Conservation (phyloP, 805 yeast species). For the Tetrapisispora phaffii region DNA sequence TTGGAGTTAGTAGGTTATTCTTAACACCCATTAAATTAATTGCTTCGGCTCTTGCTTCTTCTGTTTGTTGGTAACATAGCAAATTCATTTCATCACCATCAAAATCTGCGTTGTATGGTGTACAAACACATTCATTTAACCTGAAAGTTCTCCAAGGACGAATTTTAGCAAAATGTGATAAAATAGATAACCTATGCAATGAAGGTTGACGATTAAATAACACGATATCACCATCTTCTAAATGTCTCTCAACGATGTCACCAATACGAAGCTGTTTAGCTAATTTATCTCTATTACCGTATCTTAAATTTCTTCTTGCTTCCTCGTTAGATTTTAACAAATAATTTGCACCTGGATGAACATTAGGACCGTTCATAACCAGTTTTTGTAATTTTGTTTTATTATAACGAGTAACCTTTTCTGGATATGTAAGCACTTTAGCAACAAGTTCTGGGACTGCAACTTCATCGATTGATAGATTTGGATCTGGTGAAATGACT, state of each 20-base stretch:
- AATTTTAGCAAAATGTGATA: constrained; percentile 91
- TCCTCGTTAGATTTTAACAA: constrained; percentile 72
- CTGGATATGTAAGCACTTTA: constrained; percentile 91
- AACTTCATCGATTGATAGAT: constrained; percentile 86
- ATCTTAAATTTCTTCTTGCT: constrained; percentile 78
- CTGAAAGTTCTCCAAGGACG: constrained; percentile 98
- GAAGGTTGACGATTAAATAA: constrained; percentile 97
- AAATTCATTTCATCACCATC: constrained; percentile 99
- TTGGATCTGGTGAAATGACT: constrained; percentile 98
- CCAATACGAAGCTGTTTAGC: constrained; percentile 76
- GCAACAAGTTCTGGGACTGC: constrained; percentile 98
- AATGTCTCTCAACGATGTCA: constrained; percentile 90
- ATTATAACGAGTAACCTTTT: constrained; percentile 83
- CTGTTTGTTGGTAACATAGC: constrained; percentile 98
- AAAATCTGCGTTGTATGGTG: constrained; percentile 98
- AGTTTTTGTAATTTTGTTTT: constrained; percentile 63
- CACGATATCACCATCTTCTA: constrained; percentile 95
- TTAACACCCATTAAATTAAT: constrained; percentile 96
- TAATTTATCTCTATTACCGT: constrained; percentile 71
- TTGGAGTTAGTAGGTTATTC: constrained; percentile 87
- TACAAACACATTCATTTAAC: constrained; percentile 96
- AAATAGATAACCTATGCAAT: constrained; percentile 83
- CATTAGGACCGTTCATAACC: constrained; percentile 73
- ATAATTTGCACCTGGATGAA: constrained; percentile 96
- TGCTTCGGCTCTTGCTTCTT: constrained; percentile 98